Conservation (phyloP, 768 basidiomycete species). For the Obba rivulosa region DNA sequence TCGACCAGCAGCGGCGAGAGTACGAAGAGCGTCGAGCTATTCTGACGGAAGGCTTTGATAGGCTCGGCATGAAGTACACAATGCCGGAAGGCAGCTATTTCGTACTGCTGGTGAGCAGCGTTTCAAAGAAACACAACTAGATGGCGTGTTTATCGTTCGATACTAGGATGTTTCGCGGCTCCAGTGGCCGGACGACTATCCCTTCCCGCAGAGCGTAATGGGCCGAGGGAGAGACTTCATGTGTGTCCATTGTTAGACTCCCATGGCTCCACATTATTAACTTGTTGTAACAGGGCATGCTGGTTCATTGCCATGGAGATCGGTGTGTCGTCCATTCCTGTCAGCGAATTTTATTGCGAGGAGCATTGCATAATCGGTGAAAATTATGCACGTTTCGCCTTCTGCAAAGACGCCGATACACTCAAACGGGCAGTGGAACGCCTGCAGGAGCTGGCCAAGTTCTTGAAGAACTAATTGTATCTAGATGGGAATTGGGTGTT, state of each 20-base stretch:
- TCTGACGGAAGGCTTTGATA: conserved; percentile 73
- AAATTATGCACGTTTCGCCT: conserved; percentile 83
- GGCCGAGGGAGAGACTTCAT: conserved; percentile 85
- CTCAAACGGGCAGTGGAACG: conserved; percentile 73
- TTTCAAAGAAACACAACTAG: background rate
- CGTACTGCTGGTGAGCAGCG: conserved; percentile 59
- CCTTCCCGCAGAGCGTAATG: conserved; percentile 68
- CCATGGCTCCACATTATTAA: background rate
- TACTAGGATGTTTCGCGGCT: conserved; percentile 73
- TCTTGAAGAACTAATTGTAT: too few species aligned
- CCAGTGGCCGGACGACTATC: conserved; percentile 73
- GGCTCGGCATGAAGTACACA: conserved; percentile 77
- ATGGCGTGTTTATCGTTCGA: too few species aligned
- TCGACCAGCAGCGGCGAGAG: conserved; percentile 66
- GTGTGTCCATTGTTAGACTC: conserved; percentile 32
- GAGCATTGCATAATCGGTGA: conserved; percentile 84
- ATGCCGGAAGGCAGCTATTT: conserved; percentile 91
- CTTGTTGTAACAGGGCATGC: conserved; percentile 50
- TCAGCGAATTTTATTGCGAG: conserved; percentile 93
- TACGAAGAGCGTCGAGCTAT: conserved; percentile 76
- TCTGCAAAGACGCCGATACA: conserved; percentile 94
- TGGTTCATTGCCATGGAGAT: conserved; percentile 93
- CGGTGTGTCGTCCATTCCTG: conserved; percentile 89
- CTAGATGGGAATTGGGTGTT: too few species aligned
- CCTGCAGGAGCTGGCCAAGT: conserved; percentile 66